Base-by-base conservation (phyloP, 306 rosid species). In the Trifolium repens region DNA sequence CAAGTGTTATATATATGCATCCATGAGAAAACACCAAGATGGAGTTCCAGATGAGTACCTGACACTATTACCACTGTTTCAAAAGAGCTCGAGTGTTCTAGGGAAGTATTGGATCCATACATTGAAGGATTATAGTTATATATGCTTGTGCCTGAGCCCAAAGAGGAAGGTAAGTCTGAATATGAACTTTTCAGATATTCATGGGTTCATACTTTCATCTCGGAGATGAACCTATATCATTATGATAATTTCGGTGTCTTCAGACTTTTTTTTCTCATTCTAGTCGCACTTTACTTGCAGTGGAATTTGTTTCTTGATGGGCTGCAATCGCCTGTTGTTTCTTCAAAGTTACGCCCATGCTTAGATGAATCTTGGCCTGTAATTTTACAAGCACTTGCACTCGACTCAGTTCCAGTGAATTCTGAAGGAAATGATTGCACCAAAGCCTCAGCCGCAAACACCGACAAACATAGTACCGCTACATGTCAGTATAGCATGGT, bases 321-420 rank as follows among this genome's bases (percentile, higher is more conserved):
- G 78, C 85, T 91, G 77, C 96, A 90, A 77, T 94, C 98, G 37
- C 89, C 96, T 81, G 75, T 85, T 73, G 90, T 83, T 69, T 86
- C 90, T 76, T 87, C 89, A 64, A 91, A 91, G 84, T 84, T 94
- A 84, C 89, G 75, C 50, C 87, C 93, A 55, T 86, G 96, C 86
- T 85, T 94, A 74, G 94, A 94, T 84, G 97, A 91, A 86, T 91
- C 97, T n/a, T 94, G 98, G 98, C 97, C 98, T 16, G 93, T 94
- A 79, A 87, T 94, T 75, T 84, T 94, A 85, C 98, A 91, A 85
- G 98, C 98, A 66, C 86, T 94, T 86, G 97, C 92, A 63, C 80
- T 90, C 72, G 98, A 91, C 79, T 94, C 98, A 50, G 90, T 91
- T 85, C 98, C 98, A 52, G 85, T 60, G 73, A 80, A 82, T 88